Conservation (phyloP, 805 yeast genomes). For the Spencermartinsiella europaea region DNA sequence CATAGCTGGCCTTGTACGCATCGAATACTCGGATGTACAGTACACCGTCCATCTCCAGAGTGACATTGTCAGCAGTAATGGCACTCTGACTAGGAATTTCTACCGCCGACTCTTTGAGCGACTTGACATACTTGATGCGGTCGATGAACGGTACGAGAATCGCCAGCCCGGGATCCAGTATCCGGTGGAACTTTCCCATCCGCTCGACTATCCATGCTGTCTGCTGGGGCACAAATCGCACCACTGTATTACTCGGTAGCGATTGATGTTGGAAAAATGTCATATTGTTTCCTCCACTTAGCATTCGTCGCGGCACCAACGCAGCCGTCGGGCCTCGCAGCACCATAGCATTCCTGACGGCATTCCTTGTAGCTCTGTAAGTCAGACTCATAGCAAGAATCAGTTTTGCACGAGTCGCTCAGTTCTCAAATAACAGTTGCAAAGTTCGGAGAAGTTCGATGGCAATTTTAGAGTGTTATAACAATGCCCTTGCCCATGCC, state of each 20-base stretch:
- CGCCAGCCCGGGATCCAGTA: conserved; percentile 73
- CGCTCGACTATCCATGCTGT: conserved; percentile 88
- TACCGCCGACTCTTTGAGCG: conserved; percentile 76
- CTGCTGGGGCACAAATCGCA: conserved; percentile 83
- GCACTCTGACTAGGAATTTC: conserved; percentile 83
- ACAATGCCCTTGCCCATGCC: no score
- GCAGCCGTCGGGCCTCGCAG: no score
- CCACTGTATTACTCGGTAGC: conserved; percentile 68
- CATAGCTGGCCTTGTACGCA: conserved; percentile 81
- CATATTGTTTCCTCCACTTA: conserved; percentile 22
- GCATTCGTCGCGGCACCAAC: background rate
- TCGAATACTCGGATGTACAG: conserved; percentile 72
- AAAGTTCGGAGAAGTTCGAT: no score
- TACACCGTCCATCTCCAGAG: conserved; percentile 80
- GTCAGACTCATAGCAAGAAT: no score
- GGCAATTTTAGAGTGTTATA: no score
- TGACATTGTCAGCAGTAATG: conserved; percentile 80
- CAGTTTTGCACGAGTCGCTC: no score
- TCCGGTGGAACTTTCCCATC: conserved; percentile 76
- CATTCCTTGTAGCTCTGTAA: no score
- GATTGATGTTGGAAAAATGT: conserved; percentile 57
- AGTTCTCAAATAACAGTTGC: no score
- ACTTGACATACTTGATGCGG: conserved; percentile 73
- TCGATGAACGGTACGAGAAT: conserved; percentile 68
- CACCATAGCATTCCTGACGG: no score